Evolutionary conservation across 306 rosid species (phyloP), one percentile per base, ranked within the genome.

Genomic region (Cicer pinnatifidum): DNA sequence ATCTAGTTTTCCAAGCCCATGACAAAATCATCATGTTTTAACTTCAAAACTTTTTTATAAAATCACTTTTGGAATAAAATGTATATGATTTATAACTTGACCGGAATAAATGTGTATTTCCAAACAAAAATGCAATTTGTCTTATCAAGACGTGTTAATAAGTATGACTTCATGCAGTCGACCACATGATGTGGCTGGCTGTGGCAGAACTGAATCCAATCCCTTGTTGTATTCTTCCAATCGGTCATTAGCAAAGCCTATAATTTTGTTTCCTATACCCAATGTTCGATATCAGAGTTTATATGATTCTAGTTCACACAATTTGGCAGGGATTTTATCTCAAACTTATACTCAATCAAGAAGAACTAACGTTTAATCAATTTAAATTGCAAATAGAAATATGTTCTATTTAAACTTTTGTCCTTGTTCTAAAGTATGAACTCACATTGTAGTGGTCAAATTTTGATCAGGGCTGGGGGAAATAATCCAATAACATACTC

Each of bases 401-500:
- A 39, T 44, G 33, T 20, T 60, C 4, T 33, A 37, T 7, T 37
- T 38, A 5, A 62, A 50, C 61, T 50, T 17, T 0, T 3, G 50
- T 39, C 40, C 48, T 48, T 62, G 62, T 62, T 38, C 28, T 8
- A 48, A 35, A 61, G 50, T 73, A 46, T 37, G 38, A 73, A 35
- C 12, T 11, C 38, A 6, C 38, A 6, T 58, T 44, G 58, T 44
- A 8, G 71, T 4, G 3, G 61, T 5, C 56, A 50, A 8, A 50
- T 50, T 50, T 13, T 13, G 9, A 50, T 0, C 9, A n/a, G 19
- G 19, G 20, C 10, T 7, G 39, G 47, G 72, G 44, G 3, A 5
- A 39, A 9, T 9, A 54, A 28, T 28, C 35, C 3, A 28, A 28
- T 3, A 28, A 35, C 17, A 19, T 38, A 23, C 12, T 2, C 51